Conservation (phyloP, 2,329 filamentous ascomycete genomes). For the Bipolaris gigantea region DNA sequence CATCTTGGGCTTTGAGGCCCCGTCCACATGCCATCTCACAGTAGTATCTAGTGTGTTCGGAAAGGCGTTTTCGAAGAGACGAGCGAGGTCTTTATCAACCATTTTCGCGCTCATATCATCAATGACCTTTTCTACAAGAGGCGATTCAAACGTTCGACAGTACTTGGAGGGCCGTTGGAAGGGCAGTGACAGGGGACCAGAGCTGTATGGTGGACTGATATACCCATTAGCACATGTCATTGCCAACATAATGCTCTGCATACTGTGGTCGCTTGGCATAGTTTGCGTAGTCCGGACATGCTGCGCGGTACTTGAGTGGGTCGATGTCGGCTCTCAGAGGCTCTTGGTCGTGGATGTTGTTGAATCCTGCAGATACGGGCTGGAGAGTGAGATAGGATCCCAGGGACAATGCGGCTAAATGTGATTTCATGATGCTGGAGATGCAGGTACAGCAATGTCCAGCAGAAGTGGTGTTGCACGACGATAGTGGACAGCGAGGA, state of each 20-base stretch:
- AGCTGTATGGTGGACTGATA: conserved; percentile 72
- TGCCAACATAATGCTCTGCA: conserved; percentile 28
- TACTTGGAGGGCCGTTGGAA: conserved; percentile 79
- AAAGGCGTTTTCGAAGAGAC: conserved; percentile 93
- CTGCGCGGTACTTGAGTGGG: conserved; percentile 44
- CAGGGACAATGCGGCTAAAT: conserved; percentile 11
- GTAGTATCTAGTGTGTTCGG: conserved; percentile 91
- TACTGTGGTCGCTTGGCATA: conserved; percentile 65
- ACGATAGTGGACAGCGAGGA: background rate
- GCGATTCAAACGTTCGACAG: conserved; percentile 88
- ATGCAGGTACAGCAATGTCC: background rate
- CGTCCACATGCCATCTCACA: conserved; percentile 80
- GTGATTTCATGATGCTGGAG: conserved; percentile 22
- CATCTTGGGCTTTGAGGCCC: conserved; percentile 48
- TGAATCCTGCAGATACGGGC: conserved; percentile 11
- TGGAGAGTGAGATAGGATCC: conserved; percentile 14
- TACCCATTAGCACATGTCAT: conserved; percentile 6
- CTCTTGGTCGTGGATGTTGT: conserved; percentile 30
- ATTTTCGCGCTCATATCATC: conserved; percentile 77
- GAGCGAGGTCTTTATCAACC: conserved; percentile 81
- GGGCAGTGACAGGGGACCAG: conserved; percentile 76
- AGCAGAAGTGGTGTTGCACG: background rate
- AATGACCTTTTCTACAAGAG: conserved; percentile 86
- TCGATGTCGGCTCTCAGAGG: conserved; percentile 35
- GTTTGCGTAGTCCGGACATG: conserved; percentile 67